These are phyloP conservation scores for Gracilaria vermiculophylla DNA, from an alignment of 23 red algal genomes.

Conservation along the genomic window DNA sequence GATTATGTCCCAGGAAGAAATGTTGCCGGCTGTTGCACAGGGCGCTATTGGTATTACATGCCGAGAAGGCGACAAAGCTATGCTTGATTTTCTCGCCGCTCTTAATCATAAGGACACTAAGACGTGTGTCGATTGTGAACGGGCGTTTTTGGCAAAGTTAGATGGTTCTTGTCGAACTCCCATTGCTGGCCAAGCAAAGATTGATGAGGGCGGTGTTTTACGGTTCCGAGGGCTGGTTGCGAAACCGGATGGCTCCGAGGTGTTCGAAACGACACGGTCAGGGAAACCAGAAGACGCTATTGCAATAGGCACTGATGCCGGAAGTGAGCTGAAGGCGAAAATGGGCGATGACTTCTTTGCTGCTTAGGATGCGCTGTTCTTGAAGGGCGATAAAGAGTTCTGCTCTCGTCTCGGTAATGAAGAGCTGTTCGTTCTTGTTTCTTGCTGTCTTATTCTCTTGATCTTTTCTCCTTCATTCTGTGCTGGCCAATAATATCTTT, in stretches of 20 bases:
- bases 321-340: slow-evolving; percentile 82
- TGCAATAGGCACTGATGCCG: slow-evolving; percentile 79
- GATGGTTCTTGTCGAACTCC: slow-evolving; percentile 97
- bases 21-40: slow-evolving; percentile 98
- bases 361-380: neutral
- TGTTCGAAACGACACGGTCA: slow-evolving; percentile 53
- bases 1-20: slow-evolving; percentile 87
- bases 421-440: neutral
- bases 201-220: slow-evolving; percentile 70
- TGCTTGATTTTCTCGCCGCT: slow-evolving; percentile 71
- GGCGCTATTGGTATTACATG: slow-evolving; percentile 98
- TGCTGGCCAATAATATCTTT: neutral
- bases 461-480: neutral
- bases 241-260: slow-evolving; percentile 81
- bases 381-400: neutral
- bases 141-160: slow-evolving; percentile 83
- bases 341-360: slow-evolving; percentile 88
- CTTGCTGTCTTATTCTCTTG: neutral
- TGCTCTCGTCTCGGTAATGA: too few relatives aligned
- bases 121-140: slow-evolving; percentile 90
- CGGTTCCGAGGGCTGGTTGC: slow-evolving; percentile 94
- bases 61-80: slow-evolving; percentile 58
- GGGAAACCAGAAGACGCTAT: slow-evolving; percentile 63
- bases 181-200: slow-evolving; percentile 92
- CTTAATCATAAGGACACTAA: slow-evolving; percentile 78